phyloP scores from a whole-genome alignment of 1,139 yeast species.

The Lodderomyces beijingensis region DNA sequence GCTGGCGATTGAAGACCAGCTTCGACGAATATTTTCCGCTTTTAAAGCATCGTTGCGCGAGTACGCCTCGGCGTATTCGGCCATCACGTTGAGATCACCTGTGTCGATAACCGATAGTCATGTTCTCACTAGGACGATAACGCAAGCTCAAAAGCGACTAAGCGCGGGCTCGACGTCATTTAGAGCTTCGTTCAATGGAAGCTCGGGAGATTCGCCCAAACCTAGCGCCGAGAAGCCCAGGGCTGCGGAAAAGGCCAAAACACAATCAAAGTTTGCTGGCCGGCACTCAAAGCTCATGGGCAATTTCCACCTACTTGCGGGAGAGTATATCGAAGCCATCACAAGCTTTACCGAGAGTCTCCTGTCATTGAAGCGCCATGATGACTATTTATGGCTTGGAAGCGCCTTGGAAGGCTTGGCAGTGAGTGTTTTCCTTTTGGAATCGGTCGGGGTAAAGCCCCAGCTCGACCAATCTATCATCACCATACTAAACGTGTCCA shows the following conservation, averaged over 20 bases:
- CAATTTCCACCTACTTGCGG: constrained; percentile 73
- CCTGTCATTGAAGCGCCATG: constrained; percentile 50
- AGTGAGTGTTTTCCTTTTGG: constrained; percentile 57
- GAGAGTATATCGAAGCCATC: constrained; percentile 69
- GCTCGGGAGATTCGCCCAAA: constrained; percentile 6
- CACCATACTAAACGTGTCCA: constrained; percentile 21
- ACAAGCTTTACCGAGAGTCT: constrained; percentile 71
- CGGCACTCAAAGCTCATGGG: constrained; percentile 75
- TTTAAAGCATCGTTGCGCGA: constrained; percentile 54
- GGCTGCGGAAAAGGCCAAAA: constrained; percentile 13
- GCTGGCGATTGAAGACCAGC: no score
- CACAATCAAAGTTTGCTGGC: constrained; percentile 47
- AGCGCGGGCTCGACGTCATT: constrained; percentile 37
- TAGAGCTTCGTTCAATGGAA: constrained; percentile 26
- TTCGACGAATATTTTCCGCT: constrained; percentile 46
- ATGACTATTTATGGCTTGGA: constrained; percentile 85
- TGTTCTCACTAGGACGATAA: constrained; percentile 48
- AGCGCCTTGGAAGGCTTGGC: constrained; percentile 80
- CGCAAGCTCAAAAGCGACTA: constrained; percentile 43
- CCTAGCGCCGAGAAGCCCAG: not conserved
- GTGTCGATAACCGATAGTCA: constrained; percentile 56
- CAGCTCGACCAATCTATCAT: constrained; percentile 37
- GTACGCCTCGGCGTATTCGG: constrained; percentile 66
- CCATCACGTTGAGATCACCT: constrained; percentile 71
- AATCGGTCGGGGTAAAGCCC: constrained; percentile 54